A percentile compares a stretch with the other conserved stretches of the same genome.
Evolutionary conservation across 2,329 filamentous ascomycete genomes (phyloP).

Genomic region (Aspergillus pseudoviridinutans): DNA sequence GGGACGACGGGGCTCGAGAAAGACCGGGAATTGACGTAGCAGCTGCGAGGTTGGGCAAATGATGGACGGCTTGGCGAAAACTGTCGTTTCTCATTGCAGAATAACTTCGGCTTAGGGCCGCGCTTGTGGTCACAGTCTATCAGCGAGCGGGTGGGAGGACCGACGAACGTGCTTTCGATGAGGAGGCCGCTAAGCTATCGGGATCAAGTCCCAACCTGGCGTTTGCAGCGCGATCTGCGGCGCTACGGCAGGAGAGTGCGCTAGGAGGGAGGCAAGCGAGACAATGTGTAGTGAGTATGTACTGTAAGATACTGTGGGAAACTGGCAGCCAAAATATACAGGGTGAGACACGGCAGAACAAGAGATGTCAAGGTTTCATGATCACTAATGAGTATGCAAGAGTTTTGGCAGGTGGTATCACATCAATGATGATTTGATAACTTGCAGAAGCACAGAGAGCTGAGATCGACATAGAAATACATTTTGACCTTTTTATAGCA

Average conservation of each 20-base stretch:
- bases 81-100: slow-evolving; percentile 74
- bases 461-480: not conserved
- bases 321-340: not conserved
- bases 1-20: slow-evolving; percentile 90
- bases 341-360: not conserved
- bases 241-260: slow-evolving; percentile 65
- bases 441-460: not conserved
- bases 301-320: not conserved
- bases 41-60: slow-evolving; percentile 90
- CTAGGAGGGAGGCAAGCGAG: slow-evolving; percentile 65
- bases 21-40: slow-evolving; percentile 91
- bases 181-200: slow-evolving; percentile 44
- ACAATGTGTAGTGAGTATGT: too few relatives aligned
- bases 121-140: slow-evolving; percentile 80
- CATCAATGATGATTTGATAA: not conserved
- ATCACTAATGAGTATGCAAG: not conserved
- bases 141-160: slow-evolving; percentile 69
- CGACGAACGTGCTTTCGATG: not conserved
- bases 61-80: slow-evolving; percentile 68
- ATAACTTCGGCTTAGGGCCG: slow-evolving; percentile 91
- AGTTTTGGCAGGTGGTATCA: not conserved
- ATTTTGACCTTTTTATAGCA: not conserved
- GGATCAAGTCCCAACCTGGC: slow-evolving; percentile 66
- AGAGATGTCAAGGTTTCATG: not conserved
- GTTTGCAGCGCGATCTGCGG: slow-evolving; percentile 75